Percentiles rank a stretch among this genome's conserved stretches.
phyloP scores from a whole-genome alignment of 2,329 filamentous ascomycete species.

The Arthrobotrys sphaeroides region DNA sequence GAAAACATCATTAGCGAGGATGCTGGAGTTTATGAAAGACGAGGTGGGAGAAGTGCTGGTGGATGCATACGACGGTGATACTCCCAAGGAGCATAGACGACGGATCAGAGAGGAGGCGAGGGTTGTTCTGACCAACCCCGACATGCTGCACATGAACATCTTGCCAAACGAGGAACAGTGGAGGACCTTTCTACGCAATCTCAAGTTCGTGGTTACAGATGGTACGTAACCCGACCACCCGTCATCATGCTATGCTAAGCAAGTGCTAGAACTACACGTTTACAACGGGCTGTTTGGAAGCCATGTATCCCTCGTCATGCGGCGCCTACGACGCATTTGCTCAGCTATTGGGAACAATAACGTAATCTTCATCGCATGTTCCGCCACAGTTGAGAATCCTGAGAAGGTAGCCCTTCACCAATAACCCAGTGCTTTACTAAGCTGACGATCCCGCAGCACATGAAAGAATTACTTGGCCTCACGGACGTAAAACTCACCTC shows the following conservation, averaged over 20 bases:
- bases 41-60: conserved; percentile 79
- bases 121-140: conserved; percentile 94
- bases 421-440: background rate
- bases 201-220: conserved; percentile 81
- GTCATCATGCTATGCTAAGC: conserved; percentile 62
- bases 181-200: conserved; percentile 85
- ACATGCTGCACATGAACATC: conserved; percentile 96
- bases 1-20: conserved; percentile 82
- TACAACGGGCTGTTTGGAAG: conserved; percentile 96
- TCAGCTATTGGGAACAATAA: conserved; percentile 85
- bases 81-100: conserved; percentile 80
- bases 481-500: conserved; percentile 82
- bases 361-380: conserved; percentile 93
- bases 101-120: conserved; percentile 84
- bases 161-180: conserved; percentile 89
- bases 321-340: conserved; percentile 84
- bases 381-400: conserved; percentile 93
- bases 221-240: conserved; percentile 60
- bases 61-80: conserved; percentile 96
- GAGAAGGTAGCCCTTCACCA: conserved; percentile 60
- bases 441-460: conserved; percentile 70
- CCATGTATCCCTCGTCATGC: conserved; percentile 94
- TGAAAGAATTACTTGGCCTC: conserved; percentile 91
- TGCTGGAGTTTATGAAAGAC: conserved; percentile 78
- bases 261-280: conserved; percentile 77